Evolutionary conservation across 2,329 filamentous ascomycete genomes (phyloP).

Genomic region (Delphinella strobiligena): DNA sequence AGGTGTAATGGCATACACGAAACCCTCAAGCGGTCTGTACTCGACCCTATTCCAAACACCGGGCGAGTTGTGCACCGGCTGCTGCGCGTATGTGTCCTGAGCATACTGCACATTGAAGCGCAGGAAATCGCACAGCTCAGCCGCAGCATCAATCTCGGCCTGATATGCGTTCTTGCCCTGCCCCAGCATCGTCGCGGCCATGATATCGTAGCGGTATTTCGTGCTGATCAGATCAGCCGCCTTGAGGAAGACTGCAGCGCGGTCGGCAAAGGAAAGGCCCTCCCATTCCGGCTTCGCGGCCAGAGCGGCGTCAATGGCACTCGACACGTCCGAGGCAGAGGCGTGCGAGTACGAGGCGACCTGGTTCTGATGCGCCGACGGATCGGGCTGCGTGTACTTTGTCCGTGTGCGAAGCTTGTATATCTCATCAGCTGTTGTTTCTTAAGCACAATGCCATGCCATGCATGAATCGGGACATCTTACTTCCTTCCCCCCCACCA

Average conservation of each 20-base stretch:
- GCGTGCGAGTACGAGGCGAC: conserved; percentile 82
- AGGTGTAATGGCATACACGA: conserved; percentile 86
- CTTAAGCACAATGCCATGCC: not conserved
- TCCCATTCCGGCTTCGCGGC: conserved; percentile 83
- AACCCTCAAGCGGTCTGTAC: conserved; percentile 81
- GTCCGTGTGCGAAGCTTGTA: conserved; percentile 37
- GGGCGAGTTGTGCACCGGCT: conserved; percentile 70
- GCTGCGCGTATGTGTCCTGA: conserved; percentile 77
- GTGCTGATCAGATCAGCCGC: conserved; percentile 79
- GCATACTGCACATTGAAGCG: conserved; percentile 91
- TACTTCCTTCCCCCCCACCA: conserved; percentile 74
- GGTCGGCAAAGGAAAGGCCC: conserved; percentile 73
- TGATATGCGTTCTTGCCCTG: conserved; percentile 99
- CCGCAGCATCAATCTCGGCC: conserved; percentile 94
- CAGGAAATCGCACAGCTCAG: conserved; percentile 85
- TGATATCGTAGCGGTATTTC: conserved; percentile 94
- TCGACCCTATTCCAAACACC: conserved; percentile 89
- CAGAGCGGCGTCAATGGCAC: conserved; percentile 73
- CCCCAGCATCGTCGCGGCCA: conserved; percentile 90
- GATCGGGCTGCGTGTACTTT: conserved; percentile 68
- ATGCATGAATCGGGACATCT: conserved; percentile 3
- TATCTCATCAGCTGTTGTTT: not conserved
- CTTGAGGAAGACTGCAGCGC: conserved; percentile 89
- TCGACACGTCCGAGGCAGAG: conserved; percentile 59
- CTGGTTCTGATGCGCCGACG: conserved; percentile 62